phyloP scores from a whole-genome alignment of 208 protist species.

The Acanthamoeba polyphaga region DNA sequence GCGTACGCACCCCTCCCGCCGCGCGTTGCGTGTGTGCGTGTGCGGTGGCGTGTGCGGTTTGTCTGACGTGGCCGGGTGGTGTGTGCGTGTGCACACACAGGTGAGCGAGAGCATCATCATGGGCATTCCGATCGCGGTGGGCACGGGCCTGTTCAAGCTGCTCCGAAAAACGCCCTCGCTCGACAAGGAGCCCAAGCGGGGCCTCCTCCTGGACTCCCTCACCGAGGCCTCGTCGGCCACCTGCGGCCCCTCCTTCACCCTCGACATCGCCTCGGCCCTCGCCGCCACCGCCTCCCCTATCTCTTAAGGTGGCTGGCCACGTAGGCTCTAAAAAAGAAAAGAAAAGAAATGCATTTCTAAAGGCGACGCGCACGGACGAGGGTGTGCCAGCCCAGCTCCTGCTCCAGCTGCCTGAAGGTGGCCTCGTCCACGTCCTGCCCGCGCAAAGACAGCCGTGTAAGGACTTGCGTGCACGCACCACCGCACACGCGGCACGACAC shows the following conservation, averaged over 20 bases:
- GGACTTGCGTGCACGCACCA: no score
- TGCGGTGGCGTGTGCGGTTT: no score
- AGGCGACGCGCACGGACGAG: not conserved
- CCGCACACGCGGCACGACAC: no score
- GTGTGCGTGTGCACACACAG: not conserved
- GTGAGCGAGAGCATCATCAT: conserved; percentile 98
- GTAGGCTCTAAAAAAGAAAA: no score
- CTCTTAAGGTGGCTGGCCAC: no score
- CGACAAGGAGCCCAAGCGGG: not conserved
- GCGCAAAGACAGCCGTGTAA: not conserved
- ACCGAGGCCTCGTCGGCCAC: not conserved
- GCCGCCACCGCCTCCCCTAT: not conserved
- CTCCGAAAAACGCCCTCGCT: conserved; percentile 67
- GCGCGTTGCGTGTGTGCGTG: not conserved
- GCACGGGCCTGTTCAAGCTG: conserved; percentile 96
- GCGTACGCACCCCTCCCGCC: not conserved
- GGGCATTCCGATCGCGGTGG: conserved; percentile 97
- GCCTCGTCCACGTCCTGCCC: not conserved
- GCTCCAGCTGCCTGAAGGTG: conserved; percentile 18
- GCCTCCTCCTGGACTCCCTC: not conserved
- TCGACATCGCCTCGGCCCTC: conserved; percentile 4
- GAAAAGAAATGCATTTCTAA: no score
- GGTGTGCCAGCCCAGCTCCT: conserved; percentile 66
- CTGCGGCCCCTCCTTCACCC: not conserved
- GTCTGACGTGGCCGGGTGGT: not conserved